These are phyloP conservation scores for Pythium diclinum DNA, from an alignment of 352 stramenopile genomes.

Conservation along the genomic window DNA sequence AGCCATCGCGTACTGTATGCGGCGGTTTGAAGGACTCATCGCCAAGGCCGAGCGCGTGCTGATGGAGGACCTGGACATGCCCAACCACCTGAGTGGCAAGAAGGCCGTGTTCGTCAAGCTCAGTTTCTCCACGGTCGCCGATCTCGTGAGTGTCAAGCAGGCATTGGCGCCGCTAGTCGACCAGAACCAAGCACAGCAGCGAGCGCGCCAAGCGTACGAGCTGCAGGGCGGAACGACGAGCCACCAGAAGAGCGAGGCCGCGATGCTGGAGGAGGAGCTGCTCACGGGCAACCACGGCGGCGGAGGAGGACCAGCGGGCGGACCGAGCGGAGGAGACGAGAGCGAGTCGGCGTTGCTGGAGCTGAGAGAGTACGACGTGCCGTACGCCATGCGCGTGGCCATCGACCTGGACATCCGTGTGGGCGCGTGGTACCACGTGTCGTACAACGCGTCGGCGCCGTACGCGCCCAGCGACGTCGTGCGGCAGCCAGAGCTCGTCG, in stretches of 20 bases:
- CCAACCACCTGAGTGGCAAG: constrained; percentile 87
- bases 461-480: constrained; percentile 52
- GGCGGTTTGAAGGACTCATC: constrained; percentile 86
- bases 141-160: constrained; percentile 69
- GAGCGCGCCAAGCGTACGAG: constrained; percentile 66
- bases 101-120: constrained; percentile 89
- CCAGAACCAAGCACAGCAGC: constrained; percentile 61
- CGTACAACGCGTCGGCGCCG: constrained; percentile 60
- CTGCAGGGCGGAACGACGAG: constrained; percentile 36
- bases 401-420: constrained; percentile 97
- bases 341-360: constrained; percentile 83
- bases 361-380: constrained; percentile 98
- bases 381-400: constrained; percentile 94
- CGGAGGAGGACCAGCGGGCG: neutral
- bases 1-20: constrained; percentile 75
- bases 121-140: constrained; percentile 80
- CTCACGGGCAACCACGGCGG: neutral
- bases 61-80: constrained; percentile 90
- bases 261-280: constrained; percentile 27
- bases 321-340: constrained; percentile 39
- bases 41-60: constrained; percentile 69
- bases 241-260: constrained; percentile 18
- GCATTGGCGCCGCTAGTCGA: constrained; percentile 56
- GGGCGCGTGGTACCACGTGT: constrained; percentile 96
- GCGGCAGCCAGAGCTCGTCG: constrained; percentile 83